Conservation (phyloP, 1,284 basidiomycete genomes). For the Leucoagaricus sp. region DNA sequence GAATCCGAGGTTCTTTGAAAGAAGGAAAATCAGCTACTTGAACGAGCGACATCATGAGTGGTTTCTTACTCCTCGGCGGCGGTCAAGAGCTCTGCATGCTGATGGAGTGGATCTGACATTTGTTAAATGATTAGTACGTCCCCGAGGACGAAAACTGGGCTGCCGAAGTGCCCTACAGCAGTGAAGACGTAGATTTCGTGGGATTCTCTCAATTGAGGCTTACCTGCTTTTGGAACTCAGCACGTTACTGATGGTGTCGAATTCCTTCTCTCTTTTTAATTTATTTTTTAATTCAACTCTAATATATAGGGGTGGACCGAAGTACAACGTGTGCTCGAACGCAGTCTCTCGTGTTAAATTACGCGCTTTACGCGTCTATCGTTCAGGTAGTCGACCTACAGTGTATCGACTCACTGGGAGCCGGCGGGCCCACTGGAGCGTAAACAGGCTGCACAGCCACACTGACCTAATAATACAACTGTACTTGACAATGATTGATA, state of each 20-base stretch:
- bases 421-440: too few species aligned
- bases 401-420: too few species aligned
- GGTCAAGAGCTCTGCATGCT: conserved; percentile 3
- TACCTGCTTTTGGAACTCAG: conserved; percentile 3
- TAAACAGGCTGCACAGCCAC: too few species aligned
- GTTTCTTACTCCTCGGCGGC: conserved; percentile 12
- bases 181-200: not conserved
- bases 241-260: not conserved
- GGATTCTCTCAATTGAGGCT: not conserved
- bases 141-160: not conserved
- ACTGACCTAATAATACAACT: too few species aligned
- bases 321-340: too few species aligned
- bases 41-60: not conserved
- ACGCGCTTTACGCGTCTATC: too few species aligned
- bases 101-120: conserved; percentile 7
- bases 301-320: too few species aligned
- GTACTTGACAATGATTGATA: too few species aligned
- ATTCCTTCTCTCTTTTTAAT: not conserved
- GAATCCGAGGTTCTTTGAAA: conserved; percentile 5
- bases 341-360: too few species aligned
- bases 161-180: not conserved
- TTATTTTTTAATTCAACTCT: too few species aligned
- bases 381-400: too few species aligned
- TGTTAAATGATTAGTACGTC: not conserved
- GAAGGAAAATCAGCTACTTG: not conserved